Base-by-base conservation (phyloP, 208 protist genomes). In the Wallacemonas sp. region DNA sequence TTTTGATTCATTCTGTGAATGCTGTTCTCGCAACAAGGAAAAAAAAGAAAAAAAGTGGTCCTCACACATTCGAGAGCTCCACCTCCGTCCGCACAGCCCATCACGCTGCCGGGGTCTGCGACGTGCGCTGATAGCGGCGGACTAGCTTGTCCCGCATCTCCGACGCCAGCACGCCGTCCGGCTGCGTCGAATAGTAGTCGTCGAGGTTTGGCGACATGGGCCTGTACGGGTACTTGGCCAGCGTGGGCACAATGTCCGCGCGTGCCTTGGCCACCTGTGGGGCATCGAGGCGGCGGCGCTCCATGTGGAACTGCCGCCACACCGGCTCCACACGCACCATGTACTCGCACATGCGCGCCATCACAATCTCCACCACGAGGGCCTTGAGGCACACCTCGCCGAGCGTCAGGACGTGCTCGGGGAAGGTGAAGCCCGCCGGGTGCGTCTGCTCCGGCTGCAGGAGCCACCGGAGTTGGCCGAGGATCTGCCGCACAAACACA, bases 401-500 rank as follows among this genome's bases (percentile, higher is more conserved):
- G 28, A 97, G 78, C 12, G 83, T 72, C 23, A 93, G 71, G 46
- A 93, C 61, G 75, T 97, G 82, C 50, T 72, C 72, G 2, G 88
- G 81, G 61, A 96, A 96, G 11, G 77, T 92, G 65, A 76, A 90
- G 22, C 89, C 89, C 2, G 87, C 85, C 1, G 91, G 91, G 70
- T 97, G 91, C 36, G 70, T 70, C 65, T 90, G 82, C n/a, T 76
- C 74, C 18, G 86, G 86, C 46, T 83, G 38, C 55, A 81, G 80
- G 63, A 94, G 74, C 89, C 88, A 97, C 33, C 91, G 88, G 57
- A 97, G 77, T 72, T 97, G 91, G 1, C 91, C 91, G 28, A 97
- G 71, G 12, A 97, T 57, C 63, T 92, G 86, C 4, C 91, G 88
- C 55, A 97, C 79, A 74, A 97, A 97, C 11, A 84, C 75, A 0